Evolutionary conservation across 2,329 filamentous ascomycete genomes (phyloP), one percentile per base, ranked within the genome.

Genomic region (Orbilia brochopaga): DNA sequence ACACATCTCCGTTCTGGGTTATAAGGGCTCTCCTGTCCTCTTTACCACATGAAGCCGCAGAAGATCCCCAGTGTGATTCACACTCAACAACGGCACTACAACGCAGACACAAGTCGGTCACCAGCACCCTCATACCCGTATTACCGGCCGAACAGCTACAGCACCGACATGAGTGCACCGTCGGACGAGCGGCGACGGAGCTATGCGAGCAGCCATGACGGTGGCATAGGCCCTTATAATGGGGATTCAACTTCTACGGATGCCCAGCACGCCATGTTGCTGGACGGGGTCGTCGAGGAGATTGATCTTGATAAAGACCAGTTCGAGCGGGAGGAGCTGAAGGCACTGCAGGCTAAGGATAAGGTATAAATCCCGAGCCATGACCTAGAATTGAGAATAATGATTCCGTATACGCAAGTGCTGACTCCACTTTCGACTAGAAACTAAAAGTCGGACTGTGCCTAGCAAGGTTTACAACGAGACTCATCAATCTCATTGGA

Each of bases 51-150:
- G 67, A 65, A 72, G 24, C 55, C 67, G 32, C 67, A 61, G 27
- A n/a, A 61, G 60, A 61, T 72, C 51, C 56, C 67, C 40, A 57
- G 67, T 50, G 67, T 72, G 67, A 72, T 72, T 32, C 64, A 72
- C 67, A 27, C 7, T 17, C 50, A 56, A 30, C 60, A 27, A 27
- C 50, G 24, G n/a, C 50, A 64, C 8, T 54, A 32, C 30, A 60
- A 51, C 66, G 32, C 54, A 8, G 52, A 42, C 32, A 44, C 37
- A 17, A 55, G 52, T 32, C 58, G 46, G 24, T 52, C 52, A 4
- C 61, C 56, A 24, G 17, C 53, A 6, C 44, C 55, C 6, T 65
- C 60, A 5, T 72, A 65, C 32, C 67, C 67, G 30, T 65, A 72
- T 40, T 53, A 57, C 53, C 55, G 60, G 24, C 10, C 17, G 17